phyloP scores from a whole-genome alignment of 2,329 filamentous ascomycete genomes.

The Talaromyces atroroseus region DNA sequence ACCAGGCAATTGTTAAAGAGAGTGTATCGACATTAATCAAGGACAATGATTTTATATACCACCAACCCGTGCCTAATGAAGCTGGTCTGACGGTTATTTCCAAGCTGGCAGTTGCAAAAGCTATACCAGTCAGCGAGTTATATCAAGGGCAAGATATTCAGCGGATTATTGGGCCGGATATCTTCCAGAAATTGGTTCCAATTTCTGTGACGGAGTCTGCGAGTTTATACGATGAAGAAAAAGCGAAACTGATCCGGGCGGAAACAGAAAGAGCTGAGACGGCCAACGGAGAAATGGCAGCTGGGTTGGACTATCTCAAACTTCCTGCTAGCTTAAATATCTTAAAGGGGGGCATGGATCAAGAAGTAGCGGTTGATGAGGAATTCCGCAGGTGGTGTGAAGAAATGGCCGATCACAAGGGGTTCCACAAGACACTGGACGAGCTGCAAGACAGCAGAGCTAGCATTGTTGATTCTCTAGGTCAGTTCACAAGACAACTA shows the following conservation, averaged over 20 bases:
- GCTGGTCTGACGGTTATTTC: constrained; percentile 74
- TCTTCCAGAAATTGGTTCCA: constrained; percentile 94
- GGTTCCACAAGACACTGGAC: constrained; percentile 74
- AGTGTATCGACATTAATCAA: constrained; percentile 71
- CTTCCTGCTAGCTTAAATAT: constrained; percentile 85
- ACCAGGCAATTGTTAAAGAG: constrained; percentile 73
- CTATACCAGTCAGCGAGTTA: constrained; percentile 91
- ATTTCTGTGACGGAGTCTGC: constrained; percentile 94
- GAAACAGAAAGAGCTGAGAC: constrained; percentile 91
- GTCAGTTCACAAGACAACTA: constrained; percentile 77
- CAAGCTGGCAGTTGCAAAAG: constrained; percentile 91
- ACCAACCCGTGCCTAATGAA: constrained; percentile 83
- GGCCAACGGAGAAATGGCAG: constrained; percentile 92
- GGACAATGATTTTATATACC: constrained; percentile 98
- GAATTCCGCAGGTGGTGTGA: constrained; percentile 94
- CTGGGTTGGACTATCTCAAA: constrained; percentile 88
- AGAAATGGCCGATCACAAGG: constrained; percentile 79
- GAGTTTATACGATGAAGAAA: constrained; percentile 96
- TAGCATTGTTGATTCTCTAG: constrained; percentile 64
- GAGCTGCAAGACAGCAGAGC: constrained; percentile 71
- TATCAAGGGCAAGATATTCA: constrained; percentile 98
- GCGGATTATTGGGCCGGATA: constrained; percentile 90
- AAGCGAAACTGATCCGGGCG: constrained; percentile 87
- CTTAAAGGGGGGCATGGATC: constrained; percentile 85
- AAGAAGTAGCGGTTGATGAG: constrained; percentile 79